Evolutionary conservation across 371 early-diverging fungal species (phyloP).

Genomic region (Massospora cicadina): DNA sequence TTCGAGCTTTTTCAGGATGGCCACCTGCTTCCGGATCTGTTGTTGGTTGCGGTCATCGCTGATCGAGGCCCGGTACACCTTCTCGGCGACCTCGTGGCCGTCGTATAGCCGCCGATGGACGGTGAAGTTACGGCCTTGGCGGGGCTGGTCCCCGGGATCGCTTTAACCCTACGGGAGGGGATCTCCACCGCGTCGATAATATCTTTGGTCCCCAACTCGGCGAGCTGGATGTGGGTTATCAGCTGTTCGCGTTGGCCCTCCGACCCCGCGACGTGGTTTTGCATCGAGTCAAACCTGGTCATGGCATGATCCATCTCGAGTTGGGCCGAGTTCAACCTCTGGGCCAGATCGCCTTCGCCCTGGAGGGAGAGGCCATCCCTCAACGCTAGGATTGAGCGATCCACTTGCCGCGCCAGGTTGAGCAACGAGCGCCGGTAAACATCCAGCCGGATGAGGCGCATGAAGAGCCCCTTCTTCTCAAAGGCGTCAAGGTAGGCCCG

Average conservation of each 20-base stretch:
- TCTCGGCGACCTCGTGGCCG: conserved; percentile 20
- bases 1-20: conserved; percentile 20
- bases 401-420: not conserved
- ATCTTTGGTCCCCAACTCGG: conserved; percentile 8
- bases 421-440: not conserved
- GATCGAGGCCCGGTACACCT: conserved; percentile 17
- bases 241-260: not conserved
- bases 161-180: conserved; percentile 15
- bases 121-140: conserved; percentile 18
- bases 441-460: conserved; percentile 4
- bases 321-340: not conserved
- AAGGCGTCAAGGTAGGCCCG: not conserved
- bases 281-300: not conserved
- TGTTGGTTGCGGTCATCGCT: conserved; percentile 17
- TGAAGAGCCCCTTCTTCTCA: conserved; percentile 2
- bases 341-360: not conserved
- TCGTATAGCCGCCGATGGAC: conserved; percentile 18
- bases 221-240: not conserved
- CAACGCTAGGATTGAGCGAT: not conserved
- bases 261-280: not conserved
- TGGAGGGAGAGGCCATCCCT: not conserved
- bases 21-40: conserved; percentile 18
- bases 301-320: not conserved
- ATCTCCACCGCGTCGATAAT: conserved; percentile 18
- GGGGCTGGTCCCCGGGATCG: conserved; percentile 16